Base-by-base conservation (phyloP, 192 early-diverging fungal genomes). In the Backusella tuberculispora region DNA sequence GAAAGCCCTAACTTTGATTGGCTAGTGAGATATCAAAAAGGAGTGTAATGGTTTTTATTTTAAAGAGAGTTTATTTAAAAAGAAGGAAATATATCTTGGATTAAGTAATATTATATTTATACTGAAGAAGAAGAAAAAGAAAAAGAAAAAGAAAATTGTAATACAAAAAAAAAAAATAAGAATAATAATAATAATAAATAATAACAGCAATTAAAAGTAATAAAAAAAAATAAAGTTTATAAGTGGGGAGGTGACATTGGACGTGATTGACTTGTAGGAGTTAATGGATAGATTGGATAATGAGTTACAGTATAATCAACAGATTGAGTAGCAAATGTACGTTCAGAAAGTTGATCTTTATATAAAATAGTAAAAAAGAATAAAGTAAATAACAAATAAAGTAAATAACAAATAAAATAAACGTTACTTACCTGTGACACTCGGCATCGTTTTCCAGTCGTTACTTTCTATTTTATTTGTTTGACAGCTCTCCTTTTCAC, bases 221-320 rank as follows among this genome's bases (percentile, higher is more conserved):
- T 48, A 50, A 50, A 50, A n/a, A 56, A 56, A 19, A 24, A 56
- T 10, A 53, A 9, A 21, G 1, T 0, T 26, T 60, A 60, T 26
- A 60, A 60, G 12, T 60, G 53, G 3, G 72, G 19, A 65, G 69
- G 69, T 45, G 76, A 76, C 53, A 53, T 44, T 26, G 68, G 71
- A 44, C 76, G 70, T 42, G 76, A 67, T 24, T 66, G 71, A 47
- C 50, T 73, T 48, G 63, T 15, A 53, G 79, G 77, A 26, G 81
- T 82, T 3, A 82, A 63, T 15, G 81, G 81, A 63, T 82, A 82
- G 47, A 82, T 82, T 14, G 81, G 81, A 34, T 74, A 82, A 10
- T 68, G 74, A 34, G 73, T 73, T 19, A 74, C 29, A 44, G 73
- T 45, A 66, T 82, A 82, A 13, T 75, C 74, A 70, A 78, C 68